Evolutionary conservation across 202 grass and related monocot genomes (phyloP), one percentile per base, ranked within the genome.

Genomic region (Thinopyrum obtusiflorum): DNA sequence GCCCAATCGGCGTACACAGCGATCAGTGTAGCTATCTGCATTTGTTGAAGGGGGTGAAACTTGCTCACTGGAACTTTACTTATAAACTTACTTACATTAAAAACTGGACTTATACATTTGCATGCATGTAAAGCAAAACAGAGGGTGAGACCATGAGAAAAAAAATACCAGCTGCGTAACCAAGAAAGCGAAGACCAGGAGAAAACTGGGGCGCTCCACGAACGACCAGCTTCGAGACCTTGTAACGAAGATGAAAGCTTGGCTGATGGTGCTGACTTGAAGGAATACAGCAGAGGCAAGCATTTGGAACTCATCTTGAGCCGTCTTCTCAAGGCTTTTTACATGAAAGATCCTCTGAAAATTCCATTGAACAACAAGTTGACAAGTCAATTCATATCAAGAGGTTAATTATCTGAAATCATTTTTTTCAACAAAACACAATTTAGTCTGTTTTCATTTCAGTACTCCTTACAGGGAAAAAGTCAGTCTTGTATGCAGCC

Each of bases 1-100:
- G 31, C 70, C 89, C 89, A 91, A 26, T 88, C 60, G 57, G 89
- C 82, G 21, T 91, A 88, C 12, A 91, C 85, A 23, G 85, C 82
- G 9, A 91, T 85, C 11, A 88, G 12, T 57, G 89, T 91, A 64
- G 89, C 89, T 65, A 91, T 87, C 89, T 91, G 85, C 76, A 79
- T 46, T 24, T 15, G 17, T 18, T 51, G 5, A 51, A 51, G 0
- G 32, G 37, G 4, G 2, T 53, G 31, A 42, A 27, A 23, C 14
- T 80, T 6, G 26, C 7, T 74, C 37, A 76, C 13, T 15, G 42
- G 33, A 27, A 25, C 15, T 39, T 78, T 37, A 64, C 53, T 44
- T 53, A 26, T 25, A 44, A 78, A 68, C 40, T 32, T 7, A 61
- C 8, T 1, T 49, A 49, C n/a, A n/a, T n/a, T n/a, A n/a, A n/a